A percentile compares a stretch with the other conserved stretches of the same genome.
phyloP scores from a whole-genome alignment of 768 basidiomycete species.

The Mycena latifolia region DNA sequence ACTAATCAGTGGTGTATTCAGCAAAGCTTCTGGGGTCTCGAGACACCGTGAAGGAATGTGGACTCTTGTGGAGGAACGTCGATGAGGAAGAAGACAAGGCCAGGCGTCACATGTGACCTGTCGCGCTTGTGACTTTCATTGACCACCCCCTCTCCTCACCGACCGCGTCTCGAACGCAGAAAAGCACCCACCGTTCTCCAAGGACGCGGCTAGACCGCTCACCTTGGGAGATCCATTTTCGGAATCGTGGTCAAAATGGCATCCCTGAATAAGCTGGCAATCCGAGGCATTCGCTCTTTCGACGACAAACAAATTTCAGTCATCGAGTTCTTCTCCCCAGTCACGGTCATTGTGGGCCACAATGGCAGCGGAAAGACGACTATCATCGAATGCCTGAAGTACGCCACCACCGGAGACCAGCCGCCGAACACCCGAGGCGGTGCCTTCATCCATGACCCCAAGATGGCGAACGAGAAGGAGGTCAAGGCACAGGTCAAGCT shows the following conservation, averaged over 20 bases:
- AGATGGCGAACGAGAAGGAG: conserved; percentile 99
- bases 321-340: conserved; percentile 97
- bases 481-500: conserved; percentile 99
- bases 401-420: conserved; percentile 97
- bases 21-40: too few species aligned
- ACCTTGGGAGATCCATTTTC: too few species aligned
- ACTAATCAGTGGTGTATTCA: too few species aligned
- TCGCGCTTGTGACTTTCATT: background rate
- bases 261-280: conserved; percentile 88
- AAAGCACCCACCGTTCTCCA: background rate
- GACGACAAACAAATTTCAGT: conserved; percentile 95
- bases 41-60: too few species aligned
- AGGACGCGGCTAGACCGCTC: too few species aligned
- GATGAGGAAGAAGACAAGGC: too few species aligned
- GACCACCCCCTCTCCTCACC: background rate
- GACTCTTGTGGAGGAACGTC: too few species aligned
- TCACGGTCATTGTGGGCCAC: conserved; percentile 98
- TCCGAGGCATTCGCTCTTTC: conserved; percentile 94
- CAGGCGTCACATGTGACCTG: background rate
- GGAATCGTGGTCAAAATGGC: too few species aligned
- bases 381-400: conserved; percentile 99
- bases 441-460: conserved; percentile 99
- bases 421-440: conserved; percentile 98
- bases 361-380: conserved; percentile 99
- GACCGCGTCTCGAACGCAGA: background rate